Percentiles rank a stretch among this genome's conserved stretches.
Evolutionary conservation across 2,329 filamentous ascomycete genomes (phyloP).

Genomic region (Microdochium paspali): DNA sequence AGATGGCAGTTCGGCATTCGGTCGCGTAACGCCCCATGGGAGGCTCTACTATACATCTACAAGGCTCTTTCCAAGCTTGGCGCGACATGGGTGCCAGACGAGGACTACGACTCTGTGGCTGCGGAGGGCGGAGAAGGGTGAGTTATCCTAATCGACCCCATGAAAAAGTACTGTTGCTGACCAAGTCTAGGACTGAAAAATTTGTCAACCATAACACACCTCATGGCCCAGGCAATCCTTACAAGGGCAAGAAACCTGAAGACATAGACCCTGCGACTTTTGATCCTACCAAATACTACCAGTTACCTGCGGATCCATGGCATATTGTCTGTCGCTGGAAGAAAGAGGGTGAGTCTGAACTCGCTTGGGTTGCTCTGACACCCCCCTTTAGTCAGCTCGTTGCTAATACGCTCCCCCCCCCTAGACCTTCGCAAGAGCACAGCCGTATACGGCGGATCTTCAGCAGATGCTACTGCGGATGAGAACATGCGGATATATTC

Average conservation of each 20-base stretch:
- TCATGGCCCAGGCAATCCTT: conserved; percentile 14
- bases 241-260: conserved; percentile 15
- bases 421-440: conserved; percentile 28
- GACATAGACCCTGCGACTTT: conserved; percentile 25
- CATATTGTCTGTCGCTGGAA: conserved; percentile 85
- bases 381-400: conserved; percentile 26
- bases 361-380: conserved; percentile 34
- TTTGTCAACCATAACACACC: conserved; percentile 5
- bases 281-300: conserved; percentile 57
- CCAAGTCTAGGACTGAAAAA: conserved; percentile 5
- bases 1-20: conserved; percentile 98
- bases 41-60: conserved; percentile 92
- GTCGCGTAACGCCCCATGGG: conserved; percentile 85
- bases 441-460: conserved; percentile 15
- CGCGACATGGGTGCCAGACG: conserved; percentile 73
- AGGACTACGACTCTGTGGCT: conserved; percentile 43
- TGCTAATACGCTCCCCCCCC: conserved; percentile 22
- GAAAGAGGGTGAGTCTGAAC: conserved; percentile 63
- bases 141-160: conserved; percentile 14
- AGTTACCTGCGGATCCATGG: conserved; percentile 89
- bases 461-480: conserved; percentile 24
- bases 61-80: conserved; percentile 81
- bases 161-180: neutral
- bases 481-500: conserved; percentile 32
- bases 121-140: conserved; percentile 33